Conservation (phyloP, 495 filamentous ascomycete genomes). For the Neurospora pannonica region DNA sequence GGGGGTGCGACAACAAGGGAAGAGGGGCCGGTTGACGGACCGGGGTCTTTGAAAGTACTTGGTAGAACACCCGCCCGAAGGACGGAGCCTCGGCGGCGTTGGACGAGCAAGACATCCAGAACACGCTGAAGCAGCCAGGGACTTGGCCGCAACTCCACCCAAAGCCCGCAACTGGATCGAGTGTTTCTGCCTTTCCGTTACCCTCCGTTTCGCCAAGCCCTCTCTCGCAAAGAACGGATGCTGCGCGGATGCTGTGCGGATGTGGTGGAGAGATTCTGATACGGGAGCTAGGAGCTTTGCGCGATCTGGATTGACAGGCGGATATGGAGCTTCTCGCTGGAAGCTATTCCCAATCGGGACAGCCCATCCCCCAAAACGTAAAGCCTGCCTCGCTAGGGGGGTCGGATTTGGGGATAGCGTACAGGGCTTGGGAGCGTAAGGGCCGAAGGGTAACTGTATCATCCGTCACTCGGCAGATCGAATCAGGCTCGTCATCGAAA, state of each 20-base stretch:
- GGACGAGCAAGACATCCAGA: constrained; percentile 5
- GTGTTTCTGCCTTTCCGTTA: neutral
- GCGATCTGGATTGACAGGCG: neutral
- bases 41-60: constrained; percentile 16
- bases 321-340: neutral
- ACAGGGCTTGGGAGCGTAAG: neutral
- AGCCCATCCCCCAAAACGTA: neutral
- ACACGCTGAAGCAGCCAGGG: neutral
- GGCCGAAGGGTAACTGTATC: neutral
- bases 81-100: neutral
- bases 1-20: constrained; percentile 14
- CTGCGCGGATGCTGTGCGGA: neutral
- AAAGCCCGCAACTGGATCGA: neutral
- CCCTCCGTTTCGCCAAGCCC: neutral
- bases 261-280: neutral
- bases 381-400: neutral
- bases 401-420: neutral
- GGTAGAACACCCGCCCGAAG: constrained; percentile 4
- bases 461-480: neutral
- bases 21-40: constrained; percentile 15
- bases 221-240: neutral
- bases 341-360: neutral
- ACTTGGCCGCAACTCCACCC: neutral
- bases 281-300: neutral
- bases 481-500: neutral